phyloP scores from a whole-genome alignment of 2,329 filamentous ascomycete species.

The Periglandula ipomoeae region DNA sequence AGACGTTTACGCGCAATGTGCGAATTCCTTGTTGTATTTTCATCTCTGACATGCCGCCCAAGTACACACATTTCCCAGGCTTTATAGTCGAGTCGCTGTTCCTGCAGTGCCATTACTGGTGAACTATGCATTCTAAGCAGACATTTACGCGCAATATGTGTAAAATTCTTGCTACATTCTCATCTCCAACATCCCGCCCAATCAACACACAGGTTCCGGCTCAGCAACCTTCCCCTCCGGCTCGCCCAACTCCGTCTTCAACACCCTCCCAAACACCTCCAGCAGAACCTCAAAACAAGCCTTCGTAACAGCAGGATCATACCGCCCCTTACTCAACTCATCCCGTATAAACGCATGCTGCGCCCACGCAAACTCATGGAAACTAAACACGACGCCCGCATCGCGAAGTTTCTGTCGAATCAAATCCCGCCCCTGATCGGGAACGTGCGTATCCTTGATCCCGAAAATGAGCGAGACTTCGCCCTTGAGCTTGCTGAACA shows the following conservation, averaged over 20 bases:
- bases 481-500: slow-evolving; percentile 60
- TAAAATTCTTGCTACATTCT: too few species aligned
- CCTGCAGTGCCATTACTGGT: too few species aligned
- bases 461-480: slow-evolving; percentile 89
- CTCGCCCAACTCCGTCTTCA: slow-evolving; percentile 72
- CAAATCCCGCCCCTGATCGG: slow-evolving; percentile 69
- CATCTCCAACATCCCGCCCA: too few species aligned
- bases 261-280: slow-evolving; percentile 69
- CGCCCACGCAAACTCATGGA: slow-evolving; percentile 86
- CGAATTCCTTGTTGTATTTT: too few species aligned
- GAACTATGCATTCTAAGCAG: too few species aligned
- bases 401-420: slow-evolving; percentile 77
- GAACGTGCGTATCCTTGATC: slow-evolving; percentile 84
- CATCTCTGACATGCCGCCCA: too few species aligned
- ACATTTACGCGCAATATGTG: too few species aligned
- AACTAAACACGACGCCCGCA: slow-evolving; percentile 64
- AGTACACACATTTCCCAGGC: too few species aligned
- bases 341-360: slow-evolving; percentile 94
- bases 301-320: slow-evolving; percentile 78
- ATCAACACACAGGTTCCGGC: slow-evolving; percentile 64
- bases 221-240: slow-evolving; percentile 50
- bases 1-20: too few species aligned
- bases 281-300: slow-evolving; percentile 86
- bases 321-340: slow-evolving; percentile 86
- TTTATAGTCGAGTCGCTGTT: too few species aligned